Conservation (phyloP, 768 basidiomycete species). For the Termitomyces sp. region DNA sequence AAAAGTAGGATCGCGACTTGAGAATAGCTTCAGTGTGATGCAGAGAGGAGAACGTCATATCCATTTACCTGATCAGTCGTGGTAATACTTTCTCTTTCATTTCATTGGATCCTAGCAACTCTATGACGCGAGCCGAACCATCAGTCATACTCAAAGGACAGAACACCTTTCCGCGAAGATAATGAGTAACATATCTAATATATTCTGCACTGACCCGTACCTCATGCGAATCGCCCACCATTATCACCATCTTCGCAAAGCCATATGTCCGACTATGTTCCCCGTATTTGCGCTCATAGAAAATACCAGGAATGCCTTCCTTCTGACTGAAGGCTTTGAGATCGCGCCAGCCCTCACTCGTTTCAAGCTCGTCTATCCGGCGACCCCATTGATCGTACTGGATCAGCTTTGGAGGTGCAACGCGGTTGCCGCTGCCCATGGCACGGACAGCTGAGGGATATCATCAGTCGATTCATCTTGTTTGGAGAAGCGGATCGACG, state of each 20-base stretch:
- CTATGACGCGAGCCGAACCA: conserved; percentile 70
- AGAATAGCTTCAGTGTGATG: neutral
- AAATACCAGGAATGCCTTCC: conserved; percentile 65
- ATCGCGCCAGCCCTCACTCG: conserved; percentile 70
- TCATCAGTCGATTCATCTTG: neutral
- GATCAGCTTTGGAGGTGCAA: conserved; percentile 47
- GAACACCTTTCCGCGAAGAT: conserved; percentile 39
- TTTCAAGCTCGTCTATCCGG: conserved; percentile 59
- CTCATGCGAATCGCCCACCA: conserved; percentile 62
- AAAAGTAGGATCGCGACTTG: conserved; percentile 55
- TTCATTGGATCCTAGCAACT: conserved; percentile 55
- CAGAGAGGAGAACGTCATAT: neutral
- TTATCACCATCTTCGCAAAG: conserved; percentile 62
- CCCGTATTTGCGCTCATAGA: conserved; percentile 60
- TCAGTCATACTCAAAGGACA: conserved; percentile 83
- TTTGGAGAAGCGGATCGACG: conserved; percentile 12
- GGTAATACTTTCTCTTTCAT: conserved; percentile 59
- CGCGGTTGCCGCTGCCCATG: conserved; percentile 39
- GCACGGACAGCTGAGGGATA: conserved; percentile 51
- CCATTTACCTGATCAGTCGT: conserved; percentile 55
- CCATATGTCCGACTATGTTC: conserved; percentile 61
- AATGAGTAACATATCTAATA: neutral
- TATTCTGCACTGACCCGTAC: conserved; percentile 27
- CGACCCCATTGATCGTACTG: conserved; percentile 81
- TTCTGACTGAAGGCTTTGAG: conserved; percentile 59